These are phyloP conservation scores for Herpetomonas samuelpessoai DNA, from an alignment of 208 protist species.

Conservation along the genomic window DNA sequence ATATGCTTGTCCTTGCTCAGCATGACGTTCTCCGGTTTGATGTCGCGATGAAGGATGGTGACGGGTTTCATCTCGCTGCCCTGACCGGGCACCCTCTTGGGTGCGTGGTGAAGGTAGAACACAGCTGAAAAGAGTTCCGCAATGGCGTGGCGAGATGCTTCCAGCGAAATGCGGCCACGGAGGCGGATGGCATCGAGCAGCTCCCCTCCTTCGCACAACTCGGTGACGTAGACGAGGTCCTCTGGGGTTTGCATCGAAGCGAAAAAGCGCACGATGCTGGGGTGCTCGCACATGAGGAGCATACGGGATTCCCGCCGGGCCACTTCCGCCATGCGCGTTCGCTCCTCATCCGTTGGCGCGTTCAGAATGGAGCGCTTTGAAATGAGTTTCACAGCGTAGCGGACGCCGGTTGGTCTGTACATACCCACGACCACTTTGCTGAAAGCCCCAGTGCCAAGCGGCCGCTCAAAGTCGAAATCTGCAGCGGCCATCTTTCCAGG, in stretches of 20 bases:
- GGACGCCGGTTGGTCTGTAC: slow-evolving; percentile 54
- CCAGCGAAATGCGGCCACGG: slow-evolving; percentile 66
- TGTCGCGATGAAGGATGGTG: slow-evolving; percentile 93
- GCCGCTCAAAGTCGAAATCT: slow-evolving; percentile 77
- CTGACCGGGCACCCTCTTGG: slow-evolving; percentile 42
- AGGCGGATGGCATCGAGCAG: slow-evolving; percentile 65
- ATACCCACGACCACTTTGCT: slow-evolving; percentile 84
- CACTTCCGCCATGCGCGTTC: slow-evolving; percentile 80
- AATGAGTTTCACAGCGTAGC: slow-evolving; percentile 86
- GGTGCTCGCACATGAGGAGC: slow-evolving; percentile 87
- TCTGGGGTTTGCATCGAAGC: slow-evolving; percentile 81
- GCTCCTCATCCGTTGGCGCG: slow-evolving; percentile 81
- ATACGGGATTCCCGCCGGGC: slow-evolving; percentile 80
- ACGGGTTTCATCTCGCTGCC: slow-evolving; percentile 27
- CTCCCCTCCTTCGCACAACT: slow-evolving; percentile 86
- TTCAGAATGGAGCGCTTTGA: slow-evolving; percentile 83
- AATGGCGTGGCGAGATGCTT: slow-evolving; percentile 78
- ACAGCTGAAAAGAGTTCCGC: slow-evolving; percentile 95
- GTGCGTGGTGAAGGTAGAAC: slow-evolving; percentile 93
- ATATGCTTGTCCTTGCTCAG: slow-evolving; percentile 90
- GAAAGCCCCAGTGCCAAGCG: slow-evolving; percentile 79
- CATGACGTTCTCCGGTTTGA: slow-evolving; percentile 97
- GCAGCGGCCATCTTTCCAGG: slow-evolving; percentile 50
- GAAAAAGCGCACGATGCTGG: slow-evolving; percentile 83
- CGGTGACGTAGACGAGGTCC: slow-evolving; percentile 83